These are phyloP conservation scores for Globisporangium paroecandrum DNA, from an alignment of 352 stramenopile genomes.

Conservation along the genomic window DNA sequence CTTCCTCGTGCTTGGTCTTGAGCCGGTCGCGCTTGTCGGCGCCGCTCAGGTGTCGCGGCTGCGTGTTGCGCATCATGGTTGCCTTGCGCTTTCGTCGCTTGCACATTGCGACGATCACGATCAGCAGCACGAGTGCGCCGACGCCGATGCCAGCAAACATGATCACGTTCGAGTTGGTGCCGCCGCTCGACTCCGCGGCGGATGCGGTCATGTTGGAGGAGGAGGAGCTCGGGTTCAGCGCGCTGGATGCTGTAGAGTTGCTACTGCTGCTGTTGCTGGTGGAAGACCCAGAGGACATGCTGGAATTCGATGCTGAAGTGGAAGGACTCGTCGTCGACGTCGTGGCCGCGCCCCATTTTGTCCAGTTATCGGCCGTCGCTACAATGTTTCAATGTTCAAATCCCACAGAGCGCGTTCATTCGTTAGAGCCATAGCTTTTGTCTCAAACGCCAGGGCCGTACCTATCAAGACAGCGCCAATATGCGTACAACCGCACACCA, in stretches of 20 bases:
- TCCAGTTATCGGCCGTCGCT: slow-evolving; percentile 24
- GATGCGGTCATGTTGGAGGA: not conserved
- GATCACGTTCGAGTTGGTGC: slow-evolving; percentile 24
- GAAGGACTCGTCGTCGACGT: not conserved
- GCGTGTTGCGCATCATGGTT: slow-evolving; percentile 14
- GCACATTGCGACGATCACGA: slow-evolving; percentile 49
- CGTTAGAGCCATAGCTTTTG: not conserved
- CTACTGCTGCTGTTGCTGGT: slow-evolving; percentile 18
- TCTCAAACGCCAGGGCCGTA: not conserved
- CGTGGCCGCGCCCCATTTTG: slow-evolving; percentile 14
- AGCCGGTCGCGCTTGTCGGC: slow-evolving; percentile 38
- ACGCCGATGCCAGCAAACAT: slow-evolving; percentile 55
- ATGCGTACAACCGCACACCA: not conserved
- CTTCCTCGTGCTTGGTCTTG: slow-evolving; percentile 39
- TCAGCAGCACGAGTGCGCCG: slow-evolving; percentile 43
- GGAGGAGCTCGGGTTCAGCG: not conserved
- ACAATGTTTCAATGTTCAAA: slow-evolving; percentile 9
- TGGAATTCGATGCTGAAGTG: slow-evolving; percentile 7
- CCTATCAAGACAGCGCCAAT: not conserved
- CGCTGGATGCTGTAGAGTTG: slow-evolving; percentile 14
- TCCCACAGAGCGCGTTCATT: not conserved
- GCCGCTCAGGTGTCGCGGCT: slow-evolving; percentile 6
- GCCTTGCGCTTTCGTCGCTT: slow-evolving; percentile 32
- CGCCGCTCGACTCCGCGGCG: not conserved
- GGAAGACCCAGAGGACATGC: slow-evolving; percentile 9